These are phyloP conservation scores for Tieghemostelium lacteum DNA, from an alignment of 78 protist genomes.

Conservation along the genomic window DNA sequence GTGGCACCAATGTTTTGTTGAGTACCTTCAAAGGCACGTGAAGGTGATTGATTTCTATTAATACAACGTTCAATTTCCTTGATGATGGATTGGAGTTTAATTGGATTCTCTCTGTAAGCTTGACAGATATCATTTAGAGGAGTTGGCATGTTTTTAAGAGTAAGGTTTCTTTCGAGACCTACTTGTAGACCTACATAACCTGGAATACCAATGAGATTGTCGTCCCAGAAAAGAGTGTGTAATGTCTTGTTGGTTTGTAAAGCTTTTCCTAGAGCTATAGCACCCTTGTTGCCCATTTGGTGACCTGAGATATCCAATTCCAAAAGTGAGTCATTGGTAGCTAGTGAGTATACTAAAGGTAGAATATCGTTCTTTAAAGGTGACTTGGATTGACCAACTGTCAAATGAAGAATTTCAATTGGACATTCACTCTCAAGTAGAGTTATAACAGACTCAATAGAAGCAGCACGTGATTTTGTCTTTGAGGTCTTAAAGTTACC, in stretches of 20 bases:
- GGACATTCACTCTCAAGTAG: slow-evolving; percentile 42
- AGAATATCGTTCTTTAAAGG: slow-evolving; percentile 68
- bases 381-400: slow-evolving; percentile 53
- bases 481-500: slow-evolving; percentile 78
- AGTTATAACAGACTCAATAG: slow-evolving; percentile 66
- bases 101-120: slow-evolving; percentile 47
- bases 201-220: slow-evolving; percentile 32
- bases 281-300: slow-evolving; percentile 85
- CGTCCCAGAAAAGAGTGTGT: slow-evolving; percentile 77
- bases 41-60: slow-evolving; percentile 77
- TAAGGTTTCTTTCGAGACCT: slow-evolving; percentile 74
- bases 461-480: slow-evolving; percentile 64
- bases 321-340: slow-evolving; percentile 60
- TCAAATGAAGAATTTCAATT: slow-evolving; percentile 50
- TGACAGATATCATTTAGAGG: slow-evolving; percentile 76
- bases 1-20: slow-evolving; percentile 68
- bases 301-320: slow-evolving; percentile 80
- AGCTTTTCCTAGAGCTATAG: slow-evolving; percentile 82
- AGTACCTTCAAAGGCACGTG: slow-evolving; percentile 30
- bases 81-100: background rate
- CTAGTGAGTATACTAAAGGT: slow-evolving; percentile 77
- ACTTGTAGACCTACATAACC: slow-evolving; percentile 72
- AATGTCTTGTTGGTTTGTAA: slow-evolving; percentile 81
- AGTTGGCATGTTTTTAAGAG: slow-evolving; percentile 66
- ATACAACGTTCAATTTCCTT: slow-evolving; percentile 76